Conservation (phyloP, 1,284 basidiomycete species). For the Pyrrhoderma noxium region DNA sequence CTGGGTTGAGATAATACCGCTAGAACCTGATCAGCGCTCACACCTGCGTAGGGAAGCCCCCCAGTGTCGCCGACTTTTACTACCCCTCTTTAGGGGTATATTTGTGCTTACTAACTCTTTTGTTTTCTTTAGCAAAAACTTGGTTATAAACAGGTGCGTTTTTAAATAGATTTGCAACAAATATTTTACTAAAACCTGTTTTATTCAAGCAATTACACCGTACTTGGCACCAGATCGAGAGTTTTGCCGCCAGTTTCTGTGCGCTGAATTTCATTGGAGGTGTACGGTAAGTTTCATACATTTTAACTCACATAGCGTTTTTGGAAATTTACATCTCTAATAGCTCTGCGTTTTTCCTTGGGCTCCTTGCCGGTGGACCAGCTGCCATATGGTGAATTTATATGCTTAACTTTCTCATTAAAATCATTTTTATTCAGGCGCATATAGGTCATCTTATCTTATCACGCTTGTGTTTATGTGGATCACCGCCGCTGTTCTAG, state of each 20-base stretch:
- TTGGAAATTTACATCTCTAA: conserved; percentile 8
- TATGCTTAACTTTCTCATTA: neutral
- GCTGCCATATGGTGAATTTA: conserved; percentile 63
- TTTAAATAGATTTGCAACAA: neutral
- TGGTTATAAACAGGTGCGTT: conserved; percentile 72
- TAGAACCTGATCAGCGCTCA: conserved; percentile 92
- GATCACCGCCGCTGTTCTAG: conserved; percentile 77
- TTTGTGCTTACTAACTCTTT: conserved; percentile 42
- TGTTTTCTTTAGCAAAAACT: conserved; percentile 51
- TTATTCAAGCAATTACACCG: conserved; percentile 67
- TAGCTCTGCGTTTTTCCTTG: conserved; percentile 73
- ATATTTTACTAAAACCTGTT: neutral
- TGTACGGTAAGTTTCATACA: conserved; percentile 48
- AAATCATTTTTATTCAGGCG: neutral
- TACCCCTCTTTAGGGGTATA: conserved; percentile 35
- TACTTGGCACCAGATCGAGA: conserved; percentile 72
- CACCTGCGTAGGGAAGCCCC: conserved; percentile 92
- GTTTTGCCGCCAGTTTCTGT: conserved; percentile 78
- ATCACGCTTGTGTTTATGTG: conserved; percentile 77
- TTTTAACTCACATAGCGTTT: neutral
- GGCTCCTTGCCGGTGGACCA: conserved; percentile 76
- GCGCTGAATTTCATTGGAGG: conserved; percentile 82
- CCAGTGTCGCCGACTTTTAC: conserved; percentile 52
- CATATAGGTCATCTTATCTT: conserved; percentile 66
- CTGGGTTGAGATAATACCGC: conserved; percentile 89